Evolutionary conservation across 2,329 filamentous ascomycete species (phyloP).

Genomic region (Penicillium verrucosum): DNA sequence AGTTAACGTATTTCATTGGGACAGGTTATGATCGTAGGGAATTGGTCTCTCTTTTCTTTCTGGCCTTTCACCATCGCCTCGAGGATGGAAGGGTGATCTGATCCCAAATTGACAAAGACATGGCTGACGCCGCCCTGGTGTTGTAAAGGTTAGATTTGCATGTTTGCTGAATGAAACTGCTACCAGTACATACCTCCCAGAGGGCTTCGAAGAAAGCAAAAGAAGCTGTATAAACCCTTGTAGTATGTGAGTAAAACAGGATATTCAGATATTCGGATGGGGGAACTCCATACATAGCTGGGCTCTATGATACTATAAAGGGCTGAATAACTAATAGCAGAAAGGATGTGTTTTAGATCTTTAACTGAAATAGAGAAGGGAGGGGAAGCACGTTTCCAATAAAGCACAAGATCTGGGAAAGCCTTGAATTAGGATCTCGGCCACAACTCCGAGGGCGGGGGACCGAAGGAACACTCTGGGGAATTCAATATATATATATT

Average conservation of each 20-base stretch:
- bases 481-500: background rate
- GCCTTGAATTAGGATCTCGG: constrained; percentile 10
- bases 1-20: constrained; percentile 64
- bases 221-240: constrained; percentile 62
- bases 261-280: background rate
- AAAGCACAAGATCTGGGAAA: constrained; percentile 6
- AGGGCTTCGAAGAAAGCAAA: constrained; percentile 80
- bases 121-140: constrained; percentile 49
- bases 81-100: constrained; percentile 68
- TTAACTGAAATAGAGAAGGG: background rate
- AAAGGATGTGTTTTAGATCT: no score
- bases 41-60: constrained; percentile 61
- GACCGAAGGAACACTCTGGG: background rate
- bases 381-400: constrained; percentile 3
- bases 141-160: background rate
- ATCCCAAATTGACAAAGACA: constrained; percentile 55
- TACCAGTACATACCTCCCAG: constrained; percentile 62
- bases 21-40: constrained; percentile 73
- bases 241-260: background rate
- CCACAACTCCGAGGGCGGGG: constrained; percentile 20
- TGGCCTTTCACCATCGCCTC: constrained; percentile 77
- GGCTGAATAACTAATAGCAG: background rate
- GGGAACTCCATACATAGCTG: background rate
- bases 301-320: background rate
- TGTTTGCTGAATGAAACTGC: background rate